phyloP scores from a whole-genome alignment of 1,284 basidiomycete species.

The Dichomitus squalens region DNA sequence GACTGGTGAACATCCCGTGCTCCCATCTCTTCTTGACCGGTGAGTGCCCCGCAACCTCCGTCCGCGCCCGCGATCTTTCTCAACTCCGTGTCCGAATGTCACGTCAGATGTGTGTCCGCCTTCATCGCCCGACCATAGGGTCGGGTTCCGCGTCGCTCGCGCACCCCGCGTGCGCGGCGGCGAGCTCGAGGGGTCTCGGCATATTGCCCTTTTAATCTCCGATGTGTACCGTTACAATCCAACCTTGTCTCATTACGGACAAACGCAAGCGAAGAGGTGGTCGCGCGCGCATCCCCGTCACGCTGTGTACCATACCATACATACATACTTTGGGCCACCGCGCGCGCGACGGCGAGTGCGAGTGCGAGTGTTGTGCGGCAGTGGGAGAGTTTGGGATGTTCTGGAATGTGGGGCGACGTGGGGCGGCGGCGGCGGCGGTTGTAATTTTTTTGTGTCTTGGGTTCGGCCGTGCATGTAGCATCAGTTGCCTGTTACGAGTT shows the following conservation, averaged over 20 bases:
- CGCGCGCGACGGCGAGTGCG: not conserved
- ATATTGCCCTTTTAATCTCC: conserved; percentile 11
- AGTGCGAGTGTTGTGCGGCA: not conserved
- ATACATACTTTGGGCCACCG: not conserved
- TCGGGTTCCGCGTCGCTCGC: not conserved
- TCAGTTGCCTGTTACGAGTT: not conserved
- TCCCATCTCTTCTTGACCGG: not conserved
- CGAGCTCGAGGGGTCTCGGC: not conserved
- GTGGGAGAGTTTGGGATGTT: not conserved
- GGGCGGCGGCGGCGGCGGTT: not conserved
- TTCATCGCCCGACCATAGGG: not conserved
- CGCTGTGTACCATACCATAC: not conserved
- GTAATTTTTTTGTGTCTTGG: too few relatives aligned
- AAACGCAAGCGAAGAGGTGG: not conserved
- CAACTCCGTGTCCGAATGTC: not conserved
- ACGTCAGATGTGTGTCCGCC: not conserved
- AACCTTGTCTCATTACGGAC: conserved; percentile 14
- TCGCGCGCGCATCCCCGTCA: not conserved
- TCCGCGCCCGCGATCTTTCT: too few relatives aligned
- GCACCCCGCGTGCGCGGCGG: not conserved
- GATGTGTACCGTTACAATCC: conserved; percentile 12
- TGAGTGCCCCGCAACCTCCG: too few relatives aligned
- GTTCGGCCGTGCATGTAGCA: not conserved
- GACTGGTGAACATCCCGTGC: conserved; percentile 17
- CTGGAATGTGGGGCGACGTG: not conserved